phyloP scores from a whole-genome alignment of 2,329 filamentous ascomycete species.

The Sporothrix sp. region DNA sequence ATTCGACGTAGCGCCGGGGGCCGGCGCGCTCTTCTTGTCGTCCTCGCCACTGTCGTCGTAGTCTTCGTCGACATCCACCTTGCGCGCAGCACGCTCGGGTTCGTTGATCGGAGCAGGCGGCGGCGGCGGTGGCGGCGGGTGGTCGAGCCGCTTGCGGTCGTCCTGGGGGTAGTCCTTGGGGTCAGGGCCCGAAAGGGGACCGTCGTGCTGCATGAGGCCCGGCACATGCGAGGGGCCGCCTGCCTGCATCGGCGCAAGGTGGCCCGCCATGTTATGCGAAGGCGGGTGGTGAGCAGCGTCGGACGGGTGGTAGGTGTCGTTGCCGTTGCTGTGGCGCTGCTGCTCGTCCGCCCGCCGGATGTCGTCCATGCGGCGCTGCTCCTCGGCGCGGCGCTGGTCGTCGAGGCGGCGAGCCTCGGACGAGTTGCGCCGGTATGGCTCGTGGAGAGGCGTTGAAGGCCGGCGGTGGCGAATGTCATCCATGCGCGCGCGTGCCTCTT shows the following conservation, averaged over 20 bases:
- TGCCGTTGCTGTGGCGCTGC: constrained; percentile 55
- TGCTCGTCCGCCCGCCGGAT: constrained; percentile 40
- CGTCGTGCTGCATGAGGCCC: constrained; percentile 44
- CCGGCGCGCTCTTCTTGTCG: constrained; percentile 49
- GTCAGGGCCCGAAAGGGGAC: constrained; percentile 32
- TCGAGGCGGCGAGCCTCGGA: constrained; percentile 60
- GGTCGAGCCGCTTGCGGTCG: constrained; percentile 45
- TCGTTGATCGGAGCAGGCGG: constrained; percentile 50
- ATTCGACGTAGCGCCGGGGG: not conserved
- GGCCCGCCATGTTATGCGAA: constrained; percentile 48
- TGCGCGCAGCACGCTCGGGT: constrained; percentile 72
- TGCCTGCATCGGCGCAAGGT: constrained; percentile 55
- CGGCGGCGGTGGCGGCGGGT: constrained; percentile 34
- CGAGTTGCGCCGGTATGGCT: constrained; percentile 66
- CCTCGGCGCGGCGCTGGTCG: constrained; percentile 47
- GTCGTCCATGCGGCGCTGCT: constrained; percentile 51
- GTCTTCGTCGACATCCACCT: constrained; percentile 96
- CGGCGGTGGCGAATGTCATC: constrained; percentile 77
- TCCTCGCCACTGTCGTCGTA: constrained; percentile 94
- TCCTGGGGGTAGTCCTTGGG: constrained; percentile 45
- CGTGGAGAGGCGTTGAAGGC: constrained; percentile 61
- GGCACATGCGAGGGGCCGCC: constrained; percentile 44
- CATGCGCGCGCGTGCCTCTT: constrained; percentile 76
- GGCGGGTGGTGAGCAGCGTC: constrained; percentile 82
- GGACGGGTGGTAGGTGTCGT: constrained; percentile 73